phyloP scores from a whole-genome alignment of 2,329 filamentous ascomycete species.

The Cladosporium austrohemisphaericum region DNA sequence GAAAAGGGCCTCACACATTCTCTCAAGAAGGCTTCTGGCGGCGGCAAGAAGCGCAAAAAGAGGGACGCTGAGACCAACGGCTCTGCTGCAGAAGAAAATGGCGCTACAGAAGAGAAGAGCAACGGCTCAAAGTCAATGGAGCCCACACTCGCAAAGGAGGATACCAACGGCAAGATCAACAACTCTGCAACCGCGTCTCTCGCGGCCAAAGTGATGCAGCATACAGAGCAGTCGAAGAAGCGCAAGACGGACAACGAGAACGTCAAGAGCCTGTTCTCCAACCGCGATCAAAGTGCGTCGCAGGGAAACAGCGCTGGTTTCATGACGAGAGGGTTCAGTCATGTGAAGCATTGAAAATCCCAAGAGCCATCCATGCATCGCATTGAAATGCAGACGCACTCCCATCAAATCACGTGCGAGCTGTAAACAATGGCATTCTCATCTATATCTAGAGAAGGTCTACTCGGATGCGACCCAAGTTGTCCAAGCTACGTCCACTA shows the following conservation, averaged over 20 bases:
- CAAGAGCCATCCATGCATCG: neutral
- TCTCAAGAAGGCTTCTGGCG: slow-evolving; percentile 70
- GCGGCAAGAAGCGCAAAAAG: slow-evolving; percentile 72
- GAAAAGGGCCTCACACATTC: slow-evolving; percentile 76
- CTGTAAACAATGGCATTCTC: too few relatives aligned
- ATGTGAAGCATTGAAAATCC: slow-evolving; percentile 1
- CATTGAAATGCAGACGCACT: too few relatives aligned
- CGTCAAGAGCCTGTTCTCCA: slow-evolving; percentile 46
- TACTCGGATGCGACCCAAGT: too few relatives aligned
- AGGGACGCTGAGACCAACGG: slow-evolving; percentile 43
- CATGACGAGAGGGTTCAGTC: slow-evolving; percentile 47
- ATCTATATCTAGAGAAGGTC: too few relatives aligned
- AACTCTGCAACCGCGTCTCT: slow-evolving; percentile 81
- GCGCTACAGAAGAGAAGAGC: slow-evolving; percentile 20
- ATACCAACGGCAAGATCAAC: slow-evolving; percentile 58
- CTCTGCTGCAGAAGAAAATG: slow-evolving; percentile 19
- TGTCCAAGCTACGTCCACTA: too few relatives aligned
- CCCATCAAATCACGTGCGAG: too few relatives aligned
- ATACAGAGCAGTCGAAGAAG: slow-evolving; percentile 81
- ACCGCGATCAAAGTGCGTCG: slow-evolving; percentile 34
- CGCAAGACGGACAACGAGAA: slow-evolving; percentile 61
- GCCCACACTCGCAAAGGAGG: slow-evolving; percentile 17
- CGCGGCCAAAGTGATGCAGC: slow-evolving; percentile 79
- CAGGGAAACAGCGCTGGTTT: slow-evolving; percentile 45
- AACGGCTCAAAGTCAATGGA: slow-evolving; percentile 8